Conservation (phyloP, 768 basidiomycete genomes). For the Crepidotus variabilis region DNA sequence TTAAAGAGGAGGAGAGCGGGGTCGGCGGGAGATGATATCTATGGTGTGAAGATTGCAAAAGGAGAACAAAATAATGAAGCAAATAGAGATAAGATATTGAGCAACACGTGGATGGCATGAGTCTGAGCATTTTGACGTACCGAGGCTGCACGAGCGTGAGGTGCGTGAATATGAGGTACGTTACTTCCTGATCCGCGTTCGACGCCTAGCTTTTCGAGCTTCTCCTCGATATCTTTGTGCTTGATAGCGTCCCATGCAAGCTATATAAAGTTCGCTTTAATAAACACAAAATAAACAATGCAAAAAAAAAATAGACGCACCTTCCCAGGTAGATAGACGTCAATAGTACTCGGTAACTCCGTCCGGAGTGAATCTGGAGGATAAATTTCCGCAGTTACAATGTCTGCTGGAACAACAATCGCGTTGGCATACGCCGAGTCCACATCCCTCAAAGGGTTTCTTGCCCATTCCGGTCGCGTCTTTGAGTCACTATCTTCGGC, state of each 20-base stretch:
- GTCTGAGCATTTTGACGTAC: slow-evolving; percentile 40
- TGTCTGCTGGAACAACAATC: slow-evolving; percentile 24
- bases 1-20: slow-evolving; percentile 79
- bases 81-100: slow-evolving; percentile 14
- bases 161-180: slow-evolving; percentile 61
- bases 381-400: slow-evolving; percentile 49
- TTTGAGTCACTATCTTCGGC: slow-evolving; percentile 37
- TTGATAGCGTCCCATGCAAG: slow-evolving; percentile 71
- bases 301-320: slow-evolving; percentile 31
- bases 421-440: slow-evolving; percentile 23
- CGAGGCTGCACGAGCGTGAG: slow-evolving; percentile 81
- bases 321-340: slow-evolving; percentile 82
- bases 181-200: slow-evolving; percentile 58
- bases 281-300: slow-evolving; percentile 8
- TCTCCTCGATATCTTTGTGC: slow-evolving; percentile 73
- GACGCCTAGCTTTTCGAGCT: slow-evolving; percentile 75
- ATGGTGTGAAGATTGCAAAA: not conserved
- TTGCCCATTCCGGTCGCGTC: slow-evolving; percentile 55
- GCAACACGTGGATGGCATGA: slow-evolving; percentile 21
- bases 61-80: slow-evolving; percentile 4
- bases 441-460: slow-evolving; percentile 39
- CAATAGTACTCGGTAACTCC: slow-evolving; percentile 61
- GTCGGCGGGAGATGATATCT: slow-evolving; percentile 92
- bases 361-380: slow-evolving; percentile 63
- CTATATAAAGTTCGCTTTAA: slow-evolving; percentile 31